Evolutionary conservation across 2,329 filamentous ascomycete species (phyloP), one percentile per base, ranked within the genome.

Genomic region (Ophiostoma triangulosporum): DNA sequence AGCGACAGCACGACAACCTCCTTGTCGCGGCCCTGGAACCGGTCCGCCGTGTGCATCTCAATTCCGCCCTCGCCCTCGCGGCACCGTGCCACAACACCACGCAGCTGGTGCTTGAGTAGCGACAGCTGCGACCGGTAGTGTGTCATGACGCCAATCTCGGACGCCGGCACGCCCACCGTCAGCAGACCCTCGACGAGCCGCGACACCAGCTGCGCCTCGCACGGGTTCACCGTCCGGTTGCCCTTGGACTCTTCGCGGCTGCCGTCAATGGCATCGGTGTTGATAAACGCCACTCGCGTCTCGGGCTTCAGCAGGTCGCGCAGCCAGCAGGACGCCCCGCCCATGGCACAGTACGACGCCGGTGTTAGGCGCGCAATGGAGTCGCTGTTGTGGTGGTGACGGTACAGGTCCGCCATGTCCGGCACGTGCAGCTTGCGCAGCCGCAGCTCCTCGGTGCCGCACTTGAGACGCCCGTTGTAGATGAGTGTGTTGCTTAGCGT

Each of bases 1-100:
- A 95, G 83, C 53, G 81, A 88, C 8, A 98, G 76, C 14, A 98
- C 80, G 0, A 97, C 79, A 3, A 95, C 83, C 63, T 95, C 89
- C 65, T 98, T 98, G 69, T 98, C 93, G 9, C 93, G 80, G 6
- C 93, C 93, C 66, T 98, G 93, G 67, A 95, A 98, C 45, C 91
- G 88, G 68, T 98, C 93, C 3, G 93, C 90, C 0, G 93, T 97
- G 68, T 98, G 89, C 77, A 97, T 89, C 68, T 98, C 93, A 1
- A 98, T 81, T 2, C 78, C 77, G 54, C n/a, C 49, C 15, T 48
- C 56, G 2, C 27, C 48, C 20, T 43, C 20, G 11, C 38, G 3
- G 11, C 8, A 14, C 14, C 29, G 43, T 6, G 24, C 24, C 17
- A 12, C n/a, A 14, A 56, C 60, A 40, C 70, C 72, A 31, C 80